Conservation (phyloP, 2,329 filamentous ascomycete genomes). For the Colletotrichum cuscutae region DNA sequence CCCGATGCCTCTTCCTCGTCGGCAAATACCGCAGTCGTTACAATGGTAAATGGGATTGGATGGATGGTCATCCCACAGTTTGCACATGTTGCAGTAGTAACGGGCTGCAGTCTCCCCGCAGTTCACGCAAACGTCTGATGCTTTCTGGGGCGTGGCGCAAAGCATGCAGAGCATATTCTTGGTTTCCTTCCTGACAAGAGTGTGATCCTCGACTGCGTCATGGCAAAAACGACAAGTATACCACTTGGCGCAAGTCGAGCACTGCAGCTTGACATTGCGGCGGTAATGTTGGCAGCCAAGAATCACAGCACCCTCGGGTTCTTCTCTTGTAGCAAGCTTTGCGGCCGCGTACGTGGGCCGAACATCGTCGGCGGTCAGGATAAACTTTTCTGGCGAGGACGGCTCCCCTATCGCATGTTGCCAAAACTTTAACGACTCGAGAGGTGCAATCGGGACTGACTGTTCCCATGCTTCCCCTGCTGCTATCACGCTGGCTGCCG, state of each 20-base stretch:
- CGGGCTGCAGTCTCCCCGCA: conserved; percentile 84
- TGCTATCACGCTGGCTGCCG: conserved; percentile 21
- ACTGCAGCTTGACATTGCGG: conserved; percentile 95
- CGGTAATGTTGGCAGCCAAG: conserved; percentile 94
- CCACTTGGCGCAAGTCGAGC: conserved; percentile 89
- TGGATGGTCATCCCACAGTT: conserved; percentile 94
- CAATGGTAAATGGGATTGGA: conserved; percentile 96
- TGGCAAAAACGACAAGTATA: conserved; percentile 97
- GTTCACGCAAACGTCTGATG: conserved; percentile 78
- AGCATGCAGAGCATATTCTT: conserved; percentile 98
- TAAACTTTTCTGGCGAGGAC: conserved; percentile 54
- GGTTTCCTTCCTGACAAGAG: conserved; percentile 82
- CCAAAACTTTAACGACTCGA: conserved; percentile 70
- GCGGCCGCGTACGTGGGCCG: conserved; percentile 73
- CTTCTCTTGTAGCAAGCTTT: conserved; percentile 57
- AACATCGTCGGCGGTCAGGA: conserved; percentile 69
- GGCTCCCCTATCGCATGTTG: conserved; percentile 57
- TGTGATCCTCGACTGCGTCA: conserved; percentile 83
- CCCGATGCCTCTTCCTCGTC: conserved; percentile 88
- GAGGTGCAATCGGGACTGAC: conserved; percentile 53
- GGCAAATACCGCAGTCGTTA: conserved; percentile 93
- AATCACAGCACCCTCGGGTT: conserved; percentile 50
- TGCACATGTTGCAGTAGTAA: conserved; percentile 95
- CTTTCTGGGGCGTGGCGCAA: conserved; percentile 86
- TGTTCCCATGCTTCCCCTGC: conserved; percentile 48